phyloP scores from a whole-genome alignment of 495 filamentous ascomycete genomes.

The Aspergillus affinis region DNA sequence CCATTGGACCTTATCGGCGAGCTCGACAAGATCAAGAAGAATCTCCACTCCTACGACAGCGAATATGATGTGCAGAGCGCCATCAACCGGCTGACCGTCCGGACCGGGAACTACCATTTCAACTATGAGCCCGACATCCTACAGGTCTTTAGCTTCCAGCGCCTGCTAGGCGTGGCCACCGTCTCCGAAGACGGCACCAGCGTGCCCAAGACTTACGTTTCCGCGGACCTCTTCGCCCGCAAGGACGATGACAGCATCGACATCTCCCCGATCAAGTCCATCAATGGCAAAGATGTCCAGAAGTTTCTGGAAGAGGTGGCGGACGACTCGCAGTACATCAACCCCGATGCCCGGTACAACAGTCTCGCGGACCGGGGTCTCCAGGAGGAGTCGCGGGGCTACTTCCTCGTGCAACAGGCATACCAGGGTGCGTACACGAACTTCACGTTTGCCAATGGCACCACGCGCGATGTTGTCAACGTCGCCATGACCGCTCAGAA shows the following conservation, averaged over 20 bases:
- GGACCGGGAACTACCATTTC: slow-evolving; percentile 50
- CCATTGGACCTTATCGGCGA: slow-evolving; percentile 11
- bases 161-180: slow-evolving; percentile 41
- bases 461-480: slow-evolving; percentile 2
- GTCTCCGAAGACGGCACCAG: slow-evolving; percentile 50
- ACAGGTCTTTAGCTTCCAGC: slow-evolving; percentile 46
- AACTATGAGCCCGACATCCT: slow-evolving; percentile 37
- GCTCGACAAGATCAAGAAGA: slow-evolving; percentile 12
- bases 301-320: slow-evolving; percentile 31
- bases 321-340: slow-evolving; percentile 2
- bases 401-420: neutral
- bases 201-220: slow-evolving; percentile 45
- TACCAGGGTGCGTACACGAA: slow-evolving; percentile 8
- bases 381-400: neutral
- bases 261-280: slow-evolving; percentile 40
- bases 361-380: neutral
- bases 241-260: slow-evolving; percentile 10
- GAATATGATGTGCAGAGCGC: slow-evolving; percentile 54
- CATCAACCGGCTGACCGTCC: slow-evolving; percentile 40
- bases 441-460: slow-evolving; percentile 13
- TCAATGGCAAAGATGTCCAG: slow-evolving; percentile 43
- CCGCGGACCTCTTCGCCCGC: slow-evolving; percentile 8
- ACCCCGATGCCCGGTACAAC: slow-evolving; percentile 15
- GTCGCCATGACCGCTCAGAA: neutral
- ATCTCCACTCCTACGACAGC: slow-evolving; percentile 23